Conservation (phyloP, 2,329 filamentous ascomycete species). For the Neoarthrinium moseri region DNA sequence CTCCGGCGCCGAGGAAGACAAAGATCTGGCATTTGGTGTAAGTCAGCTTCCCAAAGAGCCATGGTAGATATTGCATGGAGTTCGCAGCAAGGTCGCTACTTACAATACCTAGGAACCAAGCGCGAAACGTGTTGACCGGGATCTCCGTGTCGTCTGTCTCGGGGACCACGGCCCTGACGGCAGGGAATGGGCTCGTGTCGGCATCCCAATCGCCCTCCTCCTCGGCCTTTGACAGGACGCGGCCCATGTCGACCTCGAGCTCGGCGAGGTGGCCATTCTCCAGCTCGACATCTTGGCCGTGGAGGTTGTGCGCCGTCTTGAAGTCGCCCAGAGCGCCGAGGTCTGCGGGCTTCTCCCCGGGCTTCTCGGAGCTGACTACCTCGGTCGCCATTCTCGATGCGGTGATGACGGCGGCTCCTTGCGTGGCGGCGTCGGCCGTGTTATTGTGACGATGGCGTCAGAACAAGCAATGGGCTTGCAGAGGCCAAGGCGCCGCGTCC, state of each 20-base stretch:
- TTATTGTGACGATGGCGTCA: neutral
- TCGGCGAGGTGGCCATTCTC: conserved; percentile 26
- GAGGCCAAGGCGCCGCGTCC: conserved; percentile 1
- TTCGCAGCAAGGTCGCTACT: no score
- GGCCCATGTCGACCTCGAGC: conserved; percentile 29
- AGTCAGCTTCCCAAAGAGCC: neutral
- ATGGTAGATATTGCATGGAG: no score
- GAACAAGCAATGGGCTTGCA: neutral
- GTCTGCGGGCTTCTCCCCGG: no score
- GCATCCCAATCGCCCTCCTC: conserved; percentile 29
- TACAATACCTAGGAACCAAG: conserved; percentile 42
- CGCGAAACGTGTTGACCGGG: conserved; percentile 42
- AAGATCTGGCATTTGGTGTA: conserved; percentile 28
- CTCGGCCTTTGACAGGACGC: conserved; percentile 23
- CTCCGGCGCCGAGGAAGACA: conserved; percentile 42
- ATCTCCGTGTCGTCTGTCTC: conserved; percentile 30
- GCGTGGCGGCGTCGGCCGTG: neutral
- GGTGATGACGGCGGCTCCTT: neutral
- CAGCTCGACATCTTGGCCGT: conserved; percentile 17
- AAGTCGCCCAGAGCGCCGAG: no score
- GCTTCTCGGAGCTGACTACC: no score
- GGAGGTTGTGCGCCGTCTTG: conserved; percentile 14
- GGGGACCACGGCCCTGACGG: conserved; percentile 30
- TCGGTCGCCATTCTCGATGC: neutral
- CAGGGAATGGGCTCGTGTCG: conserved; percentile 28